Evolutionary conservation across 2,329 filamentous ascomycete genomes (phyloP), one percentile per base, ranked within the genome.

Genomic region (Botryotinia calthae): DNA sequence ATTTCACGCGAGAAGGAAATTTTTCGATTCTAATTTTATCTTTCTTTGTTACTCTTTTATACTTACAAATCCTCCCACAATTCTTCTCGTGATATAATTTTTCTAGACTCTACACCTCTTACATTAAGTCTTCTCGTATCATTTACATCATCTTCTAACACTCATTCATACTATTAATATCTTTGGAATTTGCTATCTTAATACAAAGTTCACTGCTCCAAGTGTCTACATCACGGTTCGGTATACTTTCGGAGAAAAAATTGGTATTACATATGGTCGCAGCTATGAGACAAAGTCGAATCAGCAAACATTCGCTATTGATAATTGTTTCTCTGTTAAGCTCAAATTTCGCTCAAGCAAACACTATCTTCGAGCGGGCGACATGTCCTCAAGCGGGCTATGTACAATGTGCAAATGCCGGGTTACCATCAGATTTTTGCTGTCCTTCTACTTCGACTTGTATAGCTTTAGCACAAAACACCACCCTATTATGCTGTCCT

Each of bases 401-500:
- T 72, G 80, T 82, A 28, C 84, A 85, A 76, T 93, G 91, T 79
- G 82, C 86, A 37, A 79, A 81, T 71, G 74, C 82, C 42, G 84
- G 83, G 44, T 84, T 93, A 34, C 90, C 91, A 1, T 83, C 83
- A 69, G 85, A 87, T 79, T 93, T 94, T 80, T 94, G 91, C 84
- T 95, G 92, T 79, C 82, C 86, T 5, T 74, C 82, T 42, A 82
- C 80, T 28, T 83, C 85, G 10, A 84, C 79, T 4, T 95, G 92
- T 82, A 83, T 88, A 58, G 78, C 85, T 1, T 85, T 94, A 64
- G 90, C 90, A 18, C 87, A 84, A n/a, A 83, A 85, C 62, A 90
- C 90, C 9, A 92, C 91, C 0, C 85, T 90, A 22, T 83, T 94
- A 66, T 95, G 92, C 83, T 95, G 92, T 79, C 91, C 91, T 1